Percentiles rank a stretch among this genome's conserved stretches.
Evolutionary conservation across 768 basidiomycete species (phyloP).

Genomic region (Amanita exitialis): DNA sequence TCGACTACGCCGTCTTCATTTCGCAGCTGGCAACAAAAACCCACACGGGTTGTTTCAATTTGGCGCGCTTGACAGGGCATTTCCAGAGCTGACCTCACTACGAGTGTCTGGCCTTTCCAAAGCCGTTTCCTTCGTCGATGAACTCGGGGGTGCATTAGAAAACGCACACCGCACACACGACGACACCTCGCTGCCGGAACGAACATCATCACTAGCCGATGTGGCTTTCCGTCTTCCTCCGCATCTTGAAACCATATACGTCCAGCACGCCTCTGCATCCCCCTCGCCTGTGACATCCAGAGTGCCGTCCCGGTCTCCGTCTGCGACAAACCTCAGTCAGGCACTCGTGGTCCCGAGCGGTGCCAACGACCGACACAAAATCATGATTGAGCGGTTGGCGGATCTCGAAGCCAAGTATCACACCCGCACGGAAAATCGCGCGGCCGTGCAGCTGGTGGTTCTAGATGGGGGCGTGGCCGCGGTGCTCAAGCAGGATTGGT

Average conservation of each 20-base stretch:
- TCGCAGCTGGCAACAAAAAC: constrained; percentile 36
- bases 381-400: not conserved
- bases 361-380: not conserved
- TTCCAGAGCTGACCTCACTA: constrained; percentile 28
- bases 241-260: not conserved
- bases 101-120: constrained; percentile 31
- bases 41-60: constrained; percentile 35
- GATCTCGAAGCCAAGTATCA: not conserved
- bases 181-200: not conserved
- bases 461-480: not conserved
- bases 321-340: not conserved
- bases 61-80: constrained; percentile 26
- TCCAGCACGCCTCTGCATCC: not conserved
- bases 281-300: constrained; percentile 1
- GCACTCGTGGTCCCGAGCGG: not conserved
- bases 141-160: constrained; percentile 24
- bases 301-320: constrained; percentile 4
- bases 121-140: constrained; percentile 30
- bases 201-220: not conserved
- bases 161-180: not conserved
- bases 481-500: constrained; percentile 1
- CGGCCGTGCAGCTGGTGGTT: not conserved
- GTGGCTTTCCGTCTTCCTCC: not conserved
- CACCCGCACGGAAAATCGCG: not conserved
- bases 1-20: constrained; percentile 28